Evolutionary conservation across 352 stramenopile species (phyloP), one percentile per base, ranked within the genome.

Genomic region (Phytophthora kernoviae): DNA sequence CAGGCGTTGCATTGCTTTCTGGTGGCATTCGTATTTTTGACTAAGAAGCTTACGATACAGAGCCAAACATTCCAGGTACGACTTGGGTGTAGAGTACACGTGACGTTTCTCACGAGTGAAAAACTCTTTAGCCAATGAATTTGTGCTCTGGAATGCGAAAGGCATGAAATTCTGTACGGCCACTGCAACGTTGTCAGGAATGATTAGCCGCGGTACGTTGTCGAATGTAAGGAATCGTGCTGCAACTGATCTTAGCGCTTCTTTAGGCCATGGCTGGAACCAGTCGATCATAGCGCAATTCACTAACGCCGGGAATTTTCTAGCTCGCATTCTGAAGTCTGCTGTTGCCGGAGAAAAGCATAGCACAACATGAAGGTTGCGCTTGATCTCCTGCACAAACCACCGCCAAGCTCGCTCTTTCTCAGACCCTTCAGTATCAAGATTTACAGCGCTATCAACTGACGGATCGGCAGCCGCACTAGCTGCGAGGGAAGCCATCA

Each of bases 241-340:
- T 4, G 90, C 93, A 27, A 98, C 95, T 5, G 81, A 96, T 37
- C 88, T 88, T 2, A 98, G 73, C 17, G 94, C 94, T 34, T 98
- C 90, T 42, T 88, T 75, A 2, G 96, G 96, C 90, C 89, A 97
- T 45, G 95, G 88, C 47, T 96, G 90, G 57, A 97, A 97, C 93
- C 92, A 97, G 61, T 97, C 90, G 44, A 98, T 98, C 2, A 89
- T 71, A 17, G 93, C 97, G 54, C 91, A 98, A 62, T 97, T 98
- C 4, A 98, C 89, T 6, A 98, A 70, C 2, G 94, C 94, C 11
- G 96, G 96, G 58, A 98, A 98, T 55, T 97, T 97, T 26, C 88
- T 76, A 15, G 94, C 88, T 24, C 96, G 86, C 36, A 79, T 77
- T 2, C 93, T 72, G 50, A 98, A 98, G 22, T 90, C 87, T 2